Conservation (phyloP, 106 monocot species). For the Platanthera guangdongensis region DNA sequence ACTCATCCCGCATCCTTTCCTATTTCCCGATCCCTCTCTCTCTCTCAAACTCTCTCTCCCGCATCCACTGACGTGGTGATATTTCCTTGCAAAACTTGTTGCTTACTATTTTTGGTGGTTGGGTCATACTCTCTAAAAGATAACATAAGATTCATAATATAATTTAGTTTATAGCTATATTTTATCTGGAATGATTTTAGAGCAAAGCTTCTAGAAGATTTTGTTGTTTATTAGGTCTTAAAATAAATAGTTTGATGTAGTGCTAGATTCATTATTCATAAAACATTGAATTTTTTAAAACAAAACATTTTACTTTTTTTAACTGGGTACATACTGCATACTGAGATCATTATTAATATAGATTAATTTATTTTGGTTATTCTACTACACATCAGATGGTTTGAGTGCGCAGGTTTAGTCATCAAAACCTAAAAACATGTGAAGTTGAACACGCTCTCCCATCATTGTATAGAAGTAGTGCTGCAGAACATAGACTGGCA, state of each 20-base stretch:
- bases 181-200: background rate
- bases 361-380: background rate
- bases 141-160: too few relatives aligned
- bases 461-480: slow-evolving; percentile 33
- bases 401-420: background rate
- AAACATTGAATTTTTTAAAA: too few relatives aligned
- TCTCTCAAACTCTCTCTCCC: too few relatives aligned
- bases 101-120: too few relatives aligned
- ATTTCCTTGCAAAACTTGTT: too few relatives aligned
- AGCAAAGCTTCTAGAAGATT: background rate
- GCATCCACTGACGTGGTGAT: too few relatives aligned
- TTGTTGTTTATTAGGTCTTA: too few relatives aligned
- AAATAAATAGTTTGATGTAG: too few relatives aligned
- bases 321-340: background rate
- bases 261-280: too few relatives aligned
- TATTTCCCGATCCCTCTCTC: too few relatives aligned
- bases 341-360: background rate
- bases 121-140: too few relatives aligned
- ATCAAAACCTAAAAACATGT: slow-evolving; percentile 26
- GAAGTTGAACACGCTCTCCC: slow-evolving; percentile 30
- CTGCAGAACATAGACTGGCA: slow-evolving; percentile 26
- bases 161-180: background rate
- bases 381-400: background rate
- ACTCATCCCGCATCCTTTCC: too few relatives aligned
- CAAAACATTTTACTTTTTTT: background rate